Evolutionary conservation across 257 asterid species (phyloP), one percentile per base, ranked within the genome.

Genomic region (Solanum corneliomulleri): DNA sequence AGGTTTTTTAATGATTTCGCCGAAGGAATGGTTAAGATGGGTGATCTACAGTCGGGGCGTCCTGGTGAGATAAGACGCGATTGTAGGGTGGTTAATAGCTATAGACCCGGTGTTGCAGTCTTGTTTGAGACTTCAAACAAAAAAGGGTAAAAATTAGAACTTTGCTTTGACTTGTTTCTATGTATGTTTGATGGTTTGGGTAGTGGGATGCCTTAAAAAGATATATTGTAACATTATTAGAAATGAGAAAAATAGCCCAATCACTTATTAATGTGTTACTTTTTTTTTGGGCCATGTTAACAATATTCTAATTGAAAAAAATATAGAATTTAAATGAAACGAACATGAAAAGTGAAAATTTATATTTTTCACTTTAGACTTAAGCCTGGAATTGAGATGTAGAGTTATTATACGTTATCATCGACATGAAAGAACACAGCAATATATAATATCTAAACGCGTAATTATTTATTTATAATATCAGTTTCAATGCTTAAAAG

Each of bases 11-110:
- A 68, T 41, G 98, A 98, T 0, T 95, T 97, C 29, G 94, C 88
- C 3, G 90, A 92, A 12, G 98, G 97, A 86, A 97, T 96, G 98
- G 85, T 93, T 31, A 94, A 90, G 88, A 74, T 95, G 94, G 98
- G 99, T 1, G 98, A 95, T 29, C 74, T 97, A n/a, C 95, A 89
- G 27, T 95, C 96, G 0, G 92, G 92, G 4, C 49, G 83, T 4
- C 95, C 90, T 1, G 99, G 98, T 7, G 98, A 95, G 92, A 70
- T 96, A 39, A 87, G 99, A 88, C 92, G 88, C 87, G 88, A 92
- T 60, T 96, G 99, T 77, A 92, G 98, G 87, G 89, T 91, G 66
- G 96, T 75, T 64, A 95, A 96, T 44, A 49, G 71, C 71, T 41
- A 4, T 7, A 25, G 75, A 4, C 81, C 88, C 5, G 10, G 37